Evolutionary conservation across 345 rosid genomes (phyloP).

Genomic region (Syzygium aqueum): DNA sequence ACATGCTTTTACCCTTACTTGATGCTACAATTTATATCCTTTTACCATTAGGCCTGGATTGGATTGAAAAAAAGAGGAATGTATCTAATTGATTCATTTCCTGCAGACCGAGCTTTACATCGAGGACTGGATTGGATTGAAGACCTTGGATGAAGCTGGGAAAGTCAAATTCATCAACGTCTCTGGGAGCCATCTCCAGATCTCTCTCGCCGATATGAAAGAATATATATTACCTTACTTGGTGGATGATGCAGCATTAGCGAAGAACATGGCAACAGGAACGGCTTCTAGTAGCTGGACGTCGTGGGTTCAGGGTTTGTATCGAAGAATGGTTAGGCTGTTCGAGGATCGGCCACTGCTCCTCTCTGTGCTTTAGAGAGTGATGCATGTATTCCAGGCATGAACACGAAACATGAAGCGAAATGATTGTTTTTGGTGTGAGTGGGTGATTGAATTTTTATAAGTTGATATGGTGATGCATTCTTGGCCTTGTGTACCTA

Average conservation of each 20-base stretch:
- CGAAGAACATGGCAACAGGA: neutral
- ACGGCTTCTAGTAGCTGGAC: neutral
- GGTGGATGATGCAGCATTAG: neutral
- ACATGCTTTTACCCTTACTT: neutral
- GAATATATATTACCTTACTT: neutral
- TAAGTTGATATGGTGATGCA: neutral
- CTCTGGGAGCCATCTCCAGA: neutral
- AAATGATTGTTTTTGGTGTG: neutral
- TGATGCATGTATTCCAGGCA: neutral
- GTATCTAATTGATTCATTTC: neutral
- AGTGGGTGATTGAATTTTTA: neutral
- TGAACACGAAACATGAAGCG: neutral
- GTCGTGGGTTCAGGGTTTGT: neutral
- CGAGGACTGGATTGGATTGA: neutral
- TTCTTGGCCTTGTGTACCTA: neutral
- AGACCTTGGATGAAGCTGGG: neutral
- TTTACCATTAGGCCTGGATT: too few relatives aligned
- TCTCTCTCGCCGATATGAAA: neutral
- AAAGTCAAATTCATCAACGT: neutral
- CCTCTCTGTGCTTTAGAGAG: neutral
- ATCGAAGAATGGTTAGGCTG: neutral
- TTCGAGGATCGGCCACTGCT: neutral
- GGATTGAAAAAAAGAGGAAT: too few relatives aligned
- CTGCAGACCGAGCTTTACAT: neutral
- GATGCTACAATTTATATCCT: neutral